Evolutionary conservation across 2,329 filamentous ascomycete species (phyloP).

Genomic region (Moelleriella libera): DNA sequence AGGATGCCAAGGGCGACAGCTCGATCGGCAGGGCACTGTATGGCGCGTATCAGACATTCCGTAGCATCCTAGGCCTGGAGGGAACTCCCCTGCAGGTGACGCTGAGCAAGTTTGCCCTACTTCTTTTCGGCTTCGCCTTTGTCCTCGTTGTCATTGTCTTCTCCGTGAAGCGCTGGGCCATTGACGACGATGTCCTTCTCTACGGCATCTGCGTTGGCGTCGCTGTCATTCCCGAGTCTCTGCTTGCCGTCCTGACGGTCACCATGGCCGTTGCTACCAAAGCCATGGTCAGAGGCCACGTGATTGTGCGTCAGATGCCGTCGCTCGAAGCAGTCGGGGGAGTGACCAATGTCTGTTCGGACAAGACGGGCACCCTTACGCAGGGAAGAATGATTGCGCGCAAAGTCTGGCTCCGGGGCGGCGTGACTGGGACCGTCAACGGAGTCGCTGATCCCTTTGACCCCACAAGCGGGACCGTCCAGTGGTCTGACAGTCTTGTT

Average conservation of each 20-base stretch:
- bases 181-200: constrained; percentile 43
- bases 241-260: constrained; percentile 57
- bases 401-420: constrained; percentile 45
- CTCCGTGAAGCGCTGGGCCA: constrained; percentile 37
- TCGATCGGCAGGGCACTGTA: constrained; percentile 30
- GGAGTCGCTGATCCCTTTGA: constrained; percentile 45
- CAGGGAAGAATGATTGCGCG: constrained; percentile 53
- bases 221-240: constrained; percentile 50
- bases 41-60: constrained; percentile 26
- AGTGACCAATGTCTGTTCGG: constrained; percentile 57
- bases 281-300: constrained; percentile 48
- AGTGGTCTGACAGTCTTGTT: constrained; percentile 25
- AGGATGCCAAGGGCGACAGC: constrained; percentile 22
- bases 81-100: constrained; percentile 79
- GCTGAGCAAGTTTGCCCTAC: constrained; percentile 70
- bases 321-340: constrained; percentile 54
- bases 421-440: constrained; percentile 36
- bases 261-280: constrained; percentile 55
- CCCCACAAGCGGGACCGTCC: constrained; percentile 39
- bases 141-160: constrained; percentile 49
- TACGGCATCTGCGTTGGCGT: constrained; percentile 49
- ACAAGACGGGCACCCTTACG: constrained; percentile 56
- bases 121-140: constrained; percentile 61
- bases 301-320: constrained; percentile 51
- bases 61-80: constrained; percentile 48